phyloP scores from a whole-genome alignment of 129 eudicot genomes.

The Helianthus annuus region DNA sequence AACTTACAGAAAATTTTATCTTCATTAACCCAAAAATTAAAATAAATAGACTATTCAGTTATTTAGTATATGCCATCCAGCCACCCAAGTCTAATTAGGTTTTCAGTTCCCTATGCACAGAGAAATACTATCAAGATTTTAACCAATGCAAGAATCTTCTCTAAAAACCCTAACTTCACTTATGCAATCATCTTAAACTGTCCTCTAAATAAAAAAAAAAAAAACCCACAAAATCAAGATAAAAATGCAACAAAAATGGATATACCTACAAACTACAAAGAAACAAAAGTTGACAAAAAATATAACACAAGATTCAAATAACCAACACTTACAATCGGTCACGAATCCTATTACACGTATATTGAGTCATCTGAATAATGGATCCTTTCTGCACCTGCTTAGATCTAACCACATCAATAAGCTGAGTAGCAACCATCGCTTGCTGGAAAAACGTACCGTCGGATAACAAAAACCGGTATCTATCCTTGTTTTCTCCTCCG shows the following conservation, averaged over 20 bases:
- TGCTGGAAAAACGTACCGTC: slow-evolving; percentile 65
- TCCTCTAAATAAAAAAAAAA: too few species aligned
- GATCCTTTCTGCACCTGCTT: slow-evolving; percentile 63
- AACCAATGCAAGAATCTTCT: not conserved
- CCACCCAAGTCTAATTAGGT: not conserved
- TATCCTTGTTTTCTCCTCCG: slow-evolving; percentile 31
- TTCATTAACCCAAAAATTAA: too few species aligned
- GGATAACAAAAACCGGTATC: slow-evolving; percentile 63
- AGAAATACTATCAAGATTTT: not conserved
- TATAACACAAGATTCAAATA: not conserved
- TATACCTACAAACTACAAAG: not conserved
- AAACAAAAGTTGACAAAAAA: not conserved
- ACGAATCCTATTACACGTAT: slow-evolving; percentile 53
- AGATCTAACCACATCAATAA: slow-evolving; percentile 57
- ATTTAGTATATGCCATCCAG: not conserved
- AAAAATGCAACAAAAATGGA: not conserved
- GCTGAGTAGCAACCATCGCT: slow-evolving; percentile 78
- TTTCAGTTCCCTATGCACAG: not conserved
- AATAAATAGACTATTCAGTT: too few species aligned
- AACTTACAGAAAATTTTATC: too few species aligned
- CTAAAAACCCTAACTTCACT: not conserved
- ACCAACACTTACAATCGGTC: slow-evolving; percentile 47
- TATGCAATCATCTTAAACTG: not conserved
- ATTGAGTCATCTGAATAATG: slow-evolving; percentile 52
- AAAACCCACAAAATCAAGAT: too few species aligned